Base-by-base conservation (phyloP, 2,329 filamentous ascomycete genomes). In the Penicillium sp. region DNA sequence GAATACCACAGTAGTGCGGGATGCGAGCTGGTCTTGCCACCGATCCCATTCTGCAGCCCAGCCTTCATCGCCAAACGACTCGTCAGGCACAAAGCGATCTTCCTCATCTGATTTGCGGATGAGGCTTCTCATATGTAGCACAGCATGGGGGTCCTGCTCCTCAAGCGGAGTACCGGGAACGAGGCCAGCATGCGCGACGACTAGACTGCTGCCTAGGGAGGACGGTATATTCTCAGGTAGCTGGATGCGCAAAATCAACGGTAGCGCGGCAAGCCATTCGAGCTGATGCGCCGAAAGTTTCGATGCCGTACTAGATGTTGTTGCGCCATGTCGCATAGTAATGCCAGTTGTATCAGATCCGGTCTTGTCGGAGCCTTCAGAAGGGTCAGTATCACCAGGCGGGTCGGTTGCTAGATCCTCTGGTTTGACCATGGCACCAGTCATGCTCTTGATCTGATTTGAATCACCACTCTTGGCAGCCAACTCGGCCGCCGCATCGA, bases 41-140 rank as follows among this genome's bases (percentile, higher is more conserved):
- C 35, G 59, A 24, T 68, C 64, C 66, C 66, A 68, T 58, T 65
- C 55, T 13, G 19, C 19, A 40, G 49, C 44, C 66, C 66, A 68
- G 13, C 64, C 49, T 62, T 67, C 62, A 35, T 67, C 65, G 27
- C 64, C 64, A 18, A 43, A 19, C 14, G 3, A 36, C 41, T 65
- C 62, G n/a, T 55, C 37, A 3, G 66, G 54, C 7, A 7, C 18
- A 2, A 64, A 50, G 27, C 4, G 24, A 11, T 27, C 27, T 10
- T 49, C 58, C 0, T 61, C 50, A 10, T 33, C 56, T 0, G 35
- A 16, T 40, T n/a, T 18, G 14, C 52, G 52, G 6, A 27, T 37
- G 4, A 67, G 49, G 18, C 64, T 66, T 37, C 66, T 62, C 49
- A 66, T 60, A 50, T 66, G 66, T 43, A 67, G 61, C 19, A 67